Base-by-base conservation (phyloP, 257 asterid species). In the Eucommia ulmoides region DNA sequence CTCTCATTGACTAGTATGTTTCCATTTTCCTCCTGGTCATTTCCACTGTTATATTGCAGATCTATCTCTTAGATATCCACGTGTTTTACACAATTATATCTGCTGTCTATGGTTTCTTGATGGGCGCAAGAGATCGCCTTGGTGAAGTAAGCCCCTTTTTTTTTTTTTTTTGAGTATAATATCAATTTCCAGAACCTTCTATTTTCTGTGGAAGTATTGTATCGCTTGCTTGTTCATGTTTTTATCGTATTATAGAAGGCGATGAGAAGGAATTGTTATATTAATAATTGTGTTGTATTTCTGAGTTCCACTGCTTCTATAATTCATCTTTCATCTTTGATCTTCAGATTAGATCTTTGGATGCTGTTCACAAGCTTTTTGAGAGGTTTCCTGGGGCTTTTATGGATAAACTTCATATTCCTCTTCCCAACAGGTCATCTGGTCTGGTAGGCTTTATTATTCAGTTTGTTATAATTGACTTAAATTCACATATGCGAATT, bases 121-220 rank as follows among this genome's bases (percentile, higher is more conserved):
- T 89, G 52, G 98, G 98, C 41, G 96, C 96, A 53, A 81, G 93
- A 67, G 94, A 83, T 72, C 96, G 96, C 21, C 96, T 85, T 33
- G 98, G 98, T 59, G 98, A 89, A 88, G 98, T 76, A 64, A 63
- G 48, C 21, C 11, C 59, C 45, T 51, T 59, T 51, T 33, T 19
- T 51, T 23, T 25, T 22, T 41, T 22, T 8, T 18, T 45, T 52
- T 50, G 14, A 25, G 48, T 23, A 19, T 60, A 18, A 14, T 24
- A 19, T 38, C 33, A 33, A 54, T 10, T 19, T 47, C 21, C 12
- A 20, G 42, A 12, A 41, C 23, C 38, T 22, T 50, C 33, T 23
- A 18, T 48, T 23, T 33, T 42, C 1, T 42, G 15, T n/a, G 15
- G 19, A 16, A 21, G 20, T 42, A 42, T 3, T 9, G 19, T n/a